Evolutionary conservation across 768 basidiomycete species (phyloP), one percentile per base, ranked within the genome.

Genomic region (Serpula lacrymans): DNA sequence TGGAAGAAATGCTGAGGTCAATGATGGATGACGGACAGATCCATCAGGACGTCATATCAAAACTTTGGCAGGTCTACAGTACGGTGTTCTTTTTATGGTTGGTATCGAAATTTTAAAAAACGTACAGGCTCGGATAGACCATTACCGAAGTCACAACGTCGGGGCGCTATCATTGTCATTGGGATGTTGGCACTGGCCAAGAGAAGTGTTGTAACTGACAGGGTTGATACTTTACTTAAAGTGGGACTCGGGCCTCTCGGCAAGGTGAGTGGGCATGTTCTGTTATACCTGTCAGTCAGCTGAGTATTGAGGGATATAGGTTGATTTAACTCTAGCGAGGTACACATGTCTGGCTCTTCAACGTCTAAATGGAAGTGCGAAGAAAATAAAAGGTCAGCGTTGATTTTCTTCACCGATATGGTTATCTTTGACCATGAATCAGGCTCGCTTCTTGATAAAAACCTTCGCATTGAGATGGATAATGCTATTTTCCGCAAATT

Each of bases 41-140:
- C 14, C 86, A 92, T 51, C 60, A 69, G 3, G 93, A 96, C 42
- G 85, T 98, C 32, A 81, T 93, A 48, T 71, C 78, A 30, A 95
- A 91, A 67, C 74, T 99, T 1, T 99, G 96, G 96, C 86, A 92
- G 51, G 88, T 94, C 20, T 99, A 98, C 60, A 85, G 94, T 93
- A 54, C 54, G 87, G 67, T 6, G 36, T 2, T 21, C 3, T 21
- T 37, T 12, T 16, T 39, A 5, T 29, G 24, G 10, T 32, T 12
- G 16, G 47, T 30, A 12, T 18, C 13, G 21, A 5, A 13, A 22
- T 27, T 26, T 39, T 31, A n/a, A n/a, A n/a, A n/a, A n/a, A n/a
- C n/a, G 6, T 12, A 7, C 27, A 96, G 94, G 87, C 53, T 82
- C 83, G 8, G 74, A 81, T 6, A 77, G 77, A 50, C 71, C 75